A percentile compares a stretch with the other conserved stretches of the same genome.
Conservation (phyloP, 441 rosid genomes). For the Breynia disticha region DNA sequence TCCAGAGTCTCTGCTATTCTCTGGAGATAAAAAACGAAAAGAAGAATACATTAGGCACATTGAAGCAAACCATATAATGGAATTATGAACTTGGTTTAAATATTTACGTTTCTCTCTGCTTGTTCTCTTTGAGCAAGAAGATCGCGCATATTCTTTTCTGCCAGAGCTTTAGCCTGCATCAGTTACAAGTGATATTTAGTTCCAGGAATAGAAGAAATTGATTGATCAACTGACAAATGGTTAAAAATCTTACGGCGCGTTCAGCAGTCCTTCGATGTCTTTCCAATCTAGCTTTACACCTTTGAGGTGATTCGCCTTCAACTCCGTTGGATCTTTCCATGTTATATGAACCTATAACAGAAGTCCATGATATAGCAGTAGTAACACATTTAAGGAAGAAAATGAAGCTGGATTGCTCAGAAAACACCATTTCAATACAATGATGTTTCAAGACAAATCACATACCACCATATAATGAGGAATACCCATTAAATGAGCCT, state of each 20-base stretch:
- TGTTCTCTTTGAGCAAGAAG: conserved; percentile 83
- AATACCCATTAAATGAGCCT: conserved; percentile 30
- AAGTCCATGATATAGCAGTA: conserved; percentile 9
- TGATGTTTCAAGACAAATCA: conserved; percentile 3
- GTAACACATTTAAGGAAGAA: conserved; percentile 1
- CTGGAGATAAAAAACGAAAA: conserved; percentile 30
- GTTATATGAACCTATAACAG: conserved; percentile 23
- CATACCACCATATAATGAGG: conserved; percentile 41
- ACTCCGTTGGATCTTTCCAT: conserved; percentile 33
- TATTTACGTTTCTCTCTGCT: conserved; percentile 67
- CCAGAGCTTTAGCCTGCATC: conserved; percentile 87
- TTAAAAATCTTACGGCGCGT: conserved; percentile 52
- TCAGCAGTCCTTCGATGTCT: conserved; percentile 87
- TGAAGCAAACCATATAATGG: background rate
- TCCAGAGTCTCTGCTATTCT: conserved; percentile 80
- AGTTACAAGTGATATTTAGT: conserved; percentile 8
- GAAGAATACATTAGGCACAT: background rate
- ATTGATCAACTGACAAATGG: background rate
- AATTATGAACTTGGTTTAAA: background rate
- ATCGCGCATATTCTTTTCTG: conserved; percentile 93
- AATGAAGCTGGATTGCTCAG: too few species aligned
- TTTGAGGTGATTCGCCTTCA: conserved; percentile 87
- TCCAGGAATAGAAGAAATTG: conserved; percentile 6
- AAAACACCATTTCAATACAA: background rate
- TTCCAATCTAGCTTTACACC: conserved; percentile 90